phyloP scores from a whole-genome alignment of 1,284 basidiomycete species.

The Waitea zeae region DNA sequence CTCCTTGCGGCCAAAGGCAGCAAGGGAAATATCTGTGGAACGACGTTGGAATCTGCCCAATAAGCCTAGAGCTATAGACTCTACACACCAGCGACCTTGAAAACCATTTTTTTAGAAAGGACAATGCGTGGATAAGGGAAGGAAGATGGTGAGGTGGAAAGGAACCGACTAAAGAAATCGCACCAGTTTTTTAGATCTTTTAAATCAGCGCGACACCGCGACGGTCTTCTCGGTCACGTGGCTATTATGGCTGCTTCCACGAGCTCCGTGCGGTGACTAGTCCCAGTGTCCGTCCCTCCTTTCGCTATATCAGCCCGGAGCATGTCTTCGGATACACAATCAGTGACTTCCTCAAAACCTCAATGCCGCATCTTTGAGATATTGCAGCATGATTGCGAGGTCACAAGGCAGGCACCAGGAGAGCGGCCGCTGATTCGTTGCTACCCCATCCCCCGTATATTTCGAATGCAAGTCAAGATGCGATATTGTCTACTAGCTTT shows the following conservation, averaged over 20 bases:
- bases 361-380: conserved; percentile 41
- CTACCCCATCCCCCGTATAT: conserved; percentile 53
- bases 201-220: not conserved
- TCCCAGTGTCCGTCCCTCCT: too few species aligned
- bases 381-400: conserved; percentile 46
- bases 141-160: conserved; percentile 11
- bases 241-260: too few species aligned
- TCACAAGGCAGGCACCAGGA: conserved; percentile 15
- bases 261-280: too few species aligned
- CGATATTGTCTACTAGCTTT: too few species aligned
- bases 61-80: not conserved
- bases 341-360: not conserved
- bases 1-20: conserved; percentile 95
- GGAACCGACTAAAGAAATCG: too few species aligned
- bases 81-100: conserved; percentile 63
- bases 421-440: conserved; percentile 27
- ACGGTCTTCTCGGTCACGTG: too few species aligned
- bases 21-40: conserved; percentile 77
- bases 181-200: conserved; percentile 1
- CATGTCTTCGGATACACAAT: too few species aligned
- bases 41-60: conserved; percentile 4
- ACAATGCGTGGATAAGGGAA: conserved; percentile 12
- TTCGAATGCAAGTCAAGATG: conserved; percentile 55
- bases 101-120: conserved; percentile 62
- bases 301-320: too few species aligned